phyloP scores from a whole-genome alignment of 805 yeast genomes.

The Myxozyma geophila region DNA sequence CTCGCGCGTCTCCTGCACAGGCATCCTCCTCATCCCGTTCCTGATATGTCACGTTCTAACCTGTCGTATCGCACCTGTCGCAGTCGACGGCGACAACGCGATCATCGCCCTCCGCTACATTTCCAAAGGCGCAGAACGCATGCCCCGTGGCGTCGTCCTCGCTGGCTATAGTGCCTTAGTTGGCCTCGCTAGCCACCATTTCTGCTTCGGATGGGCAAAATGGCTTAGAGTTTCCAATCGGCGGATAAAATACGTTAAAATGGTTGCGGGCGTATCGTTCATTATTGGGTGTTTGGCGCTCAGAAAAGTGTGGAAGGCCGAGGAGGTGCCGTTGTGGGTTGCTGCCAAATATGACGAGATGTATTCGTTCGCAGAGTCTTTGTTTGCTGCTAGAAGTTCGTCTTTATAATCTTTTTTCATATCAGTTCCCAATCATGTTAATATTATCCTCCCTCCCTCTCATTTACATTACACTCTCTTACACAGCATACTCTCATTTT shows the following conservation, averaged over 20 bases:
- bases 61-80: slow-evolving; percentile 56
- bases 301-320: slow-evolving; percentile 9
- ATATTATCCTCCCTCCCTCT: too few relatives aligned
- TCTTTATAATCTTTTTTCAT: background rate
- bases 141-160: background rate
- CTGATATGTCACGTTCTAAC: slow-evolving; percentile 54
- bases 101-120: slow-evolving; percentile 59
- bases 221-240: slow-evolving; percentile 19
- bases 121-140: slow-evolving; percentile 37
- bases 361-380: slow-evolving; percentile 10
- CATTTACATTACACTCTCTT: too few relatives aligned
- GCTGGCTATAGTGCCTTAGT: slow-evolving; percentile 17
- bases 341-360: slow-evolving; percentile 22
- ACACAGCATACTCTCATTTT: too few relatives aligned
- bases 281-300: slow-evolving; percentile 12
- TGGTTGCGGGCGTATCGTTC: background rate
- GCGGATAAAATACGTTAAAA: slow-evolving; percentile 9
- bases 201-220: slow-evolving; percentile 30
- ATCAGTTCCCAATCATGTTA: background rate
- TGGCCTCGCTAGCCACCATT: slow-evolving; percentile 22
- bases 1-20: slow-evolving; percentile 64
- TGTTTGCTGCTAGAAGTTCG: background rate
- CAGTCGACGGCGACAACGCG: slow-evolving; percentile 67
- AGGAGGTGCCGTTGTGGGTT: slow-evolving; percentile 19
- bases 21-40: slow-evolving; percentile 57